phyloP scores from a whole-genome alignment of 352 stramenopile species.

The Phytopythium oedochilum region DNA sequence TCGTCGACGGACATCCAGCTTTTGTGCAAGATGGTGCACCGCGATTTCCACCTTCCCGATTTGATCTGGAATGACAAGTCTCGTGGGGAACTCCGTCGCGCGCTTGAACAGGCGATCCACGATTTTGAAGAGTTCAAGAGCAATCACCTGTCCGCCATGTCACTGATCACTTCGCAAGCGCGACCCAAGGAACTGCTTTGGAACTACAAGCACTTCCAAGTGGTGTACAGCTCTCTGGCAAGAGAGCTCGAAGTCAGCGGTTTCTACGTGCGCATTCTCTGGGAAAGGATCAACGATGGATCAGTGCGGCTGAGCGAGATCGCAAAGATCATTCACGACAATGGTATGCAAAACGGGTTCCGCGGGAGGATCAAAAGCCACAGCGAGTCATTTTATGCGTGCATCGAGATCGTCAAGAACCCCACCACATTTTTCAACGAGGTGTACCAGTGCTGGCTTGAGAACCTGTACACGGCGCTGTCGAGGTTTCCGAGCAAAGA shows the following conservation, averaged over 20 bases:
- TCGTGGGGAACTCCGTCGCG: constrained; percentile 43
- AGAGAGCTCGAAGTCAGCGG: constrained; percentile 60
- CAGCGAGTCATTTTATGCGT: constrained; percentile 54
- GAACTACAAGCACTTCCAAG: constrained; percentile 68
- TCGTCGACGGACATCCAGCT: constrained; percentile 61
- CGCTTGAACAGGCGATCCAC: constrained; percentile 39
- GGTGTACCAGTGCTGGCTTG: constrained; percentile 80
- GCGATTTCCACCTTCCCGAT: constrained; percentile 73
- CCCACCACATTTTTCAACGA: constrained; percentile 68
- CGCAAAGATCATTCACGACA: constrained; percentile 31
- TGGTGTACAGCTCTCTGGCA: constrained; percentile 56
- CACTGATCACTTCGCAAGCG: constrained; percentile 19
- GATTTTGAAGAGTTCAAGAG: constrained; percentile 48
- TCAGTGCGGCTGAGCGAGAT: constrained; percentile 58
- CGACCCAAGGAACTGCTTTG: constrained; percentile 26
- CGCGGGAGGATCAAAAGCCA: constrained; percentile 37
- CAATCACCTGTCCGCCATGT: constrained; percentile 16
- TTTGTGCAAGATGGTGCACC: constrained; percentile 56
- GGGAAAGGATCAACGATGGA: constrained; percentile 62
- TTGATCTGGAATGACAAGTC: constrained; percentile 73
- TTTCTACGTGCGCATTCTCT: constrained; percentile 71
- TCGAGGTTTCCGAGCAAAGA: neutral
- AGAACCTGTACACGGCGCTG: constrained; percentile 46
- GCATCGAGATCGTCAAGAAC: constrained; percentile 59
- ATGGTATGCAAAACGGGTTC: constrained; percentile 29